Evolutionary conservation across 2,329 filamentous ascomycete species (phyloP), one percentile per base, ranked within the genome.

Genomic region (Pyrenochaeta sp.): DNA sequence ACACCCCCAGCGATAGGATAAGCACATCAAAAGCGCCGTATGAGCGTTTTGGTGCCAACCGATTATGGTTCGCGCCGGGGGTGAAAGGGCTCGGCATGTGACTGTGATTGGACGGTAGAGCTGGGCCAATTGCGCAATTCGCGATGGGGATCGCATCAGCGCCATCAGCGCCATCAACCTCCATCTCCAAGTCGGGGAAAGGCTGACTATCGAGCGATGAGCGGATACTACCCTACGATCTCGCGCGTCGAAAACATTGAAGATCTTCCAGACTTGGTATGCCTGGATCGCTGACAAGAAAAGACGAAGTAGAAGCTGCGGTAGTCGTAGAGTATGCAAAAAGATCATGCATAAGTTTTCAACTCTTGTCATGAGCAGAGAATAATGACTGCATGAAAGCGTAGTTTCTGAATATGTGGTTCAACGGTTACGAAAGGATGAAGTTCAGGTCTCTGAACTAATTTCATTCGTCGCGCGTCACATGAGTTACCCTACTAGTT

Each of bases 121-220:
- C 22, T 39, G 25, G 28, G 28, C 24, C 24, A 42, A 56, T 56
- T 30, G 48, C 54, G 54, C 54, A 51, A 56, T 56, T 49, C 48
- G 42, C 37, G 39, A 15, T 10, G 39, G 12, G 27, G 39, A 55
- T 55, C 32, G 46, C 36, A 55, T 39, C 52, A 55, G 36, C 48
- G 32, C 3, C 40, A 39, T 19, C 19, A 19, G 19, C 19, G 19
- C 27, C 22, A 40, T 3, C 22, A 13, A n/a, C 48, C 28, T 22
- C 19, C 32, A 32, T 46, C 8, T 9, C 7, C 42, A 44, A 25
- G 22, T 27, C 15, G 13, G 36, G 5, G 13, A 39, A 19, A 5
- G 15, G 36, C 15, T n/a, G 19, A 9, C 32, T 9, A 36, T 36
- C 1, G 19, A 19, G 19, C 10, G 32, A 32, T 32, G 30, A 10